Conservation (phyloP, 331 rosid species). For the Telfairia occidentalis region DNA sequence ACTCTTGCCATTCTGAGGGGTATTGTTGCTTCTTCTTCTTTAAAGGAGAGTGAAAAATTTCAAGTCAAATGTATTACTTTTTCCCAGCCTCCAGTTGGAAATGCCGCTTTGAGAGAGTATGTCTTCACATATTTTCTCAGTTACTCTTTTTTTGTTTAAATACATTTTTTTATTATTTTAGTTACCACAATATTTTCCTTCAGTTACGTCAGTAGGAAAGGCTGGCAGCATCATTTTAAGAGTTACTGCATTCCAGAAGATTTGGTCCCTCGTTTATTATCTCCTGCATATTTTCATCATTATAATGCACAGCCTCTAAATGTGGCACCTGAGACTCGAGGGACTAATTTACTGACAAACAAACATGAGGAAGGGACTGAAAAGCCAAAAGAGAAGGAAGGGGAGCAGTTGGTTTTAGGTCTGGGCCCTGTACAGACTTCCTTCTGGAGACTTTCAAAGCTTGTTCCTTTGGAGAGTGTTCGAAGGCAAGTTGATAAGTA, state of each 20-base stretch:
- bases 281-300: constrained; percentile 95
- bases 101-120: constrained; percentile 96
- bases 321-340: constrained; percentile 32
- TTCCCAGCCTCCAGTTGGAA: constrained; percentile 98
- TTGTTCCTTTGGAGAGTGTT: constrained; percentile 80
- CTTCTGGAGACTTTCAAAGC: constrained; percentile 85
- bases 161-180: background rate
- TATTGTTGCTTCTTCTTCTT: constrained; percentile 74
- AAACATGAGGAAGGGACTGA: constrained; percentile 39
- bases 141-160: background rate
- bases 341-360: constrained; percentile 22
- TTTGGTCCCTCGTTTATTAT: constrained; percentile 84
- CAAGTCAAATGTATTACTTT: constrained; percentile 77
- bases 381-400: constrained; percentile 44
- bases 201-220: constrained; percentile 82
- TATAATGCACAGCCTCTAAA: constrained; percentile 64
- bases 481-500: constrained; percentile 45
- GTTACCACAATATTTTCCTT: background rate
- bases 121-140: constrained; percentile 22
- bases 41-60: constrained; percentile 65
- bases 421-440: constrained; percentile 89
- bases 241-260: constrained; percentile 96
- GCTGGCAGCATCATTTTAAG: constrained; percentile 93
- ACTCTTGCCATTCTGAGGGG: constrained; percentile 99
- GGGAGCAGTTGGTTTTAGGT: constrained; percentile 80